phyloP scores from a whole-genome alignment of 176 grass and related monocot species.

The Paspalum notatum region DNA sequence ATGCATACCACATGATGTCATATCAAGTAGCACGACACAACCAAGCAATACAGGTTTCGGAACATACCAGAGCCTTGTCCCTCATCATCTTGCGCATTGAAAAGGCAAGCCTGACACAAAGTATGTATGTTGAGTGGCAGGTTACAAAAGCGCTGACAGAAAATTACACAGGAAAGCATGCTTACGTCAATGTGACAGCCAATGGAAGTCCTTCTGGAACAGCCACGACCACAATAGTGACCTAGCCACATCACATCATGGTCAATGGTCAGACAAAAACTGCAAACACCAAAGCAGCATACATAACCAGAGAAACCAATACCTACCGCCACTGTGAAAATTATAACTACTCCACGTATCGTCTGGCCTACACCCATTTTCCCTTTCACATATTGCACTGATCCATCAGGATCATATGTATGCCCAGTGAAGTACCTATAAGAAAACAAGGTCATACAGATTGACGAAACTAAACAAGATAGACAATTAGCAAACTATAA shows the following conservation, averaged over 20 bases:
- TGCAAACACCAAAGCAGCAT: not conserved
- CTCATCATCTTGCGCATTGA: constrained; percentile 99
- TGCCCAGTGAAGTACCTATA: constrained; percentile 92
- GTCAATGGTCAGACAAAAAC: constrained; percentile 42
- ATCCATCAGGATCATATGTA: constrained; percentile 77
- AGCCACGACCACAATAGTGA: constrained; percentile 92
- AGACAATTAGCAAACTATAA: not conserved
- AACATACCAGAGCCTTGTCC: constrained; percentile 84
- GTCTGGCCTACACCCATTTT: constrained; percentile 68
- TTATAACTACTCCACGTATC: constrained; percentile 70
- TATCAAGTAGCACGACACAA: not conserved
- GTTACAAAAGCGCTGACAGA: not conserved
- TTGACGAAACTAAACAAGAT: constrained; percentile 21
- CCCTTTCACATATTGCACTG: constrained; percentile 87
- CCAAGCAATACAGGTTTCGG: not conserved
- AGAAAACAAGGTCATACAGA: constrained; percentile 19
- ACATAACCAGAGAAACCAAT: constrained; percentile 9
- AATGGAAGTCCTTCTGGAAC: constrained; percentile 94
- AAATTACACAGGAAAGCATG: constrained; percentile 8
- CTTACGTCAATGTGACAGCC: constrained; percentile 98
- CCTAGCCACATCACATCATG: constrained; percentile 50
- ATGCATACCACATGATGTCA: not conserved
- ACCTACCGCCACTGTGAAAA: constrained; percentile 93
- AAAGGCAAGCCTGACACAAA: constrained; percentile 74
- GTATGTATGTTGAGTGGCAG: constrained; percentile 30